A percentile compares a stretch with the other conserved stretches of the same genome.
Evolutionary conservation across 768 basidiomycete species (phyloP).

Genomic region (Suillus sp.): DNA sequence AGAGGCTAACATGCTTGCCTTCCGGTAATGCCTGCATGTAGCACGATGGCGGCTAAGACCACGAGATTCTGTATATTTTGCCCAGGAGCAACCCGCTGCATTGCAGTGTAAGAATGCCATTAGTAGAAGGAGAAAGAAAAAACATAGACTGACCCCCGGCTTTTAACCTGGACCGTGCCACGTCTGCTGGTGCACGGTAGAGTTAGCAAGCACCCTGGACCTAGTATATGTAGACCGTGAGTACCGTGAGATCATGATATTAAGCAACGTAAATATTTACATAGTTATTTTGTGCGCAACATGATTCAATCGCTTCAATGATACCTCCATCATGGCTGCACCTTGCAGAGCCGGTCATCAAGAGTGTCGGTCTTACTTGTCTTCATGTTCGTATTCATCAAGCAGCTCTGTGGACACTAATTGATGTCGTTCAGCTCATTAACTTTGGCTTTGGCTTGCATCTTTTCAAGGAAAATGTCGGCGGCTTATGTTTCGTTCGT

Average conservation of each 20-base stretch:
- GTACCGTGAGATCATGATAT: no score
- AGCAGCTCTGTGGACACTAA: slow-evolving; percentile 9
- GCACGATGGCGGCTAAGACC: not conserved
- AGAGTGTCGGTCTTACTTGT: slow-evolving; percentile 27
- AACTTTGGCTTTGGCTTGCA: slow-evolving; percentile 63
- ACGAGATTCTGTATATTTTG: not conserved
- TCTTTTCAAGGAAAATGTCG: slow-evolving; percentile 64
- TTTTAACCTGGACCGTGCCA: not conserved
- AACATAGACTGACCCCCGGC: not conserved
- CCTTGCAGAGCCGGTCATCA: slow-evolving; percentile 19
- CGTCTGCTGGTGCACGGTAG: not conserved
- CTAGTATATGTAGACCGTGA: no score
- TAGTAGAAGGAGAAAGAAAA: not conserved
- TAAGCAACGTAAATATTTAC: not conserved
- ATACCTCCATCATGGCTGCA: slow-evolving; percentile 17
- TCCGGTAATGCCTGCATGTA: not conserved
- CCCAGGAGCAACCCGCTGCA: not conserved
- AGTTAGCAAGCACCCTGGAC: not conserved
- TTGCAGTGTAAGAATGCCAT: not conserved
- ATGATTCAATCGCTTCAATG: slow-evolving; percentile 18
- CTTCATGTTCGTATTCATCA: slow-evolving; percentile 26
- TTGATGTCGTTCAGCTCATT: slow-evolving; percentile 39
- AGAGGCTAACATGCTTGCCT: not conserved
- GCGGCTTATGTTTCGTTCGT: slow-evolving; percentile 53
- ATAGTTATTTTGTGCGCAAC: not conserved